Evolutionary conservation across 768 basidiomycete species (phyloP).

Genomic region (Kwoniella shandongensis): DNA sequence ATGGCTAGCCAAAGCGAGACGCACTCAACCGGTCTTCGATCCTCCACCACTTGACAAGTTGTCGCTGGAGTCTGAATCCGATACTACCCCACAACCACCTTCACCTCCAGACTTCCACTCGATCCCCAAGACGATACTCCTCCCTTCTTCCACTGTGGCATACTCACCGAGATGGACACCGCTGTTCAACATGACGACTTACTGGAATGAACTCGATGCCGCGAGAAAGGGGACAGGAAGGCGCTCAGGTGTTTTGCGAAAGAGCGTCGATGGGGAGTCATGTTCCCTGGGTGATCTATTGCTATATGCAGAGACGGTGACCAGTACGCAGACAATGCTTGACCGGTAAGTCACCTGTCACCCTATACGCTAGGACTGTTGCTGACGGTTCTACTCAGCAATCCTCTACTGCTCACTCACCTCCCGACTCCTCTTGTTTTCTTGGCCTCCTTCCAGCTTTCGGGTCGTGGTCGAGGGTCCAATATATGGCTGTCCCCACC

Average conservation of each 20-base stretch:
- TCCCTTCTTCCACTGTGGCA: conserved; percentile 27
- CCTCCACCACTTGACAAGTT: conserved; percentile 19
- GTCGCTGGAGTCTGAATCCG: conserved; percentile 15
- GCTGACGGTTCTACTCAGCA: conserved; percentile 58
- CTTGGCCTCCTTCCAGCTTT: conserved; percentile 80
- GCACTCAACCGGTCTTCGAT: conserved; percentile 19
- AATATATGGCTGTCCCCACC: conserved; percentile 91
- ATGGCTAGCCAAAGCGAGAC: conserved; percentile 20
- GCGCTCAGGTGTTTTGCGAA: conserved; percentile 23
- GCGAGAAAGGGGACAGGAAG: conserved; percentile 34
- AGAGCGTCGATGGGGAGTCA: conserved; percentile 20
- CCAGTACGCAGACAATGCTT: conserved; percentile 91
- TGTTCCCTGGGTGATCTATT: conserved; percentile 70
- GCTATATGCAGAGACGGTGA: conserved; percentile 83
- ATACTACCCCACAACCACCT: conserved; percentile 55
- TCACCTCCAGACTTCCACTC: conserved; percentile 55
- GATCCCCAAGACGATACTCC: conserved; percentile 42
- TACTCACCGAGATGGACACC: conserved; percentile 61
- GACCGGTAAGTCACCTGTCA: conserved; percentile 88
- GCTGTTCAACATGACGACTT: conserved; percentile 67
- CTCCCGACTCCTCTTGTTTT: conserved; percentile 78
- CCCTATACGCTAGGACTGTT: background rate
- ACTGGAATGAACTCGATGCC: conserved; percentile 60
- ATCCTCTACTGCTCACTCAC: conserved; percentile 66
- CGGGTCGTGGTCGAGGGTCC: conserved; percentile 80